Conservation (phyloP, 768 basidiomycete species). For the Phanerochaete sordida region DNA sequence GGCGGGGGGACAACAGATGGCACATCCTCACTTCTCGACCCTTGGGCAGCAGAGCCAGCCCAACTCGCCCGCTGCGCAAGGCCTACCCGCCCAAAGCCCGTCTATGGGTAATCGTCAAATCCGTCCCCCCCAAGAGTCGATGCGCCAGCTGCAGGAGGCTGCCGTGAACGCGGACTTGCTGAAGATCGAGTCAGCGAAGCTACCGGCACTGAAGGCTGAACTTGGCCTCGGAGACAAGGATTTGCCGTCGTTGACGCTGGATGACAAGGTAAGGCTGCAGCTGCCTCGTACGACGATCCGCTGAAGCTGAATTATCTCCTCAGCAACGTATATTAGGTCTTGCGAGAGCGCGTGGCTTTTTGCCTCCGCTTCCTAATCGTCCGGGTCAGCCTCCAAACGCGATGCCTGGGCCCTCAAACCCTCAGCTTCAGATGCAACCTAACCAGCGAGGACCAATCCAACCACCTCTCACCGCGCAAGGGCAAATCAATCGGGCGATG, state of each 20-base stretch:
- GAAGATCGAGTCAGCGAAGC: constrained; percentile 30
- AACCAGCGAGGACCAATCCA: constrained; percentile 15
- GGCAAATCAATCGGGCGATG: constrained; percentile 16
- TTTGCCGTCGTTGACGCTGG: constrained; percentile 33
- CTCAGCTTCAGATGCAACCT: constrained; percentile 24
- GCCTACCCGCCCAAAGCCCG: constrained; percentile 55
- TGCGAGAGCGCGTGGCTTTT: constrained; percentile 22
- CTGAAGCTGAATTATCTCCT: no score
- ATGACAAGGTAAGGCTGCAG: constrained; percentile 68
- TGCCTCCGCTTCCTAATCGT: background rate
- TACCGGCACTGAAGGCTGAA: constrained; percentile 40
- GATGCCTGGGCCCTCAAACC: constrained; percentile 38
- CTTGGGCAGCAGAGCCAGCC: constrained; percentile 48
- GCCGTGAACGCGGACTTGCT: constrained; percentile 40
- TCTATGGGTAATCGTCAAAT: constrained; percentile 48
- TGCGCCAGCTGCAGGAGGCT: constrained; percentile 17
- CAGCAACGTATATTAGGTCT: constrained; percentile 35
- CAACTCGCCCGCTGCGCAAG: constrained; percentile 41
- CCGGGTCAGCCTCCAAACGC: constrained; percentile 33
- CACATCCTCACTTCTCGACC: constrained; percentile 41
- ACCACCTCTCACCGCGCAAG: constrained; percentile 22
- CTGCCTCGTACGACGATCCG: no score
- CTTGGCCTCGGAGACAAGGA: constrained; percentile 47
- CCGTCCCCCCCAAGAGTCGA: constrained; percentile 24
- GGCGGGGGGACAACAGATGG: constrained; percentile 33